Percentiles rank a stretch among this genome's conserved stretches.
Conservation (phyloP, 305 asterid genomes). For the Fraxinus paxiana region DNA sequence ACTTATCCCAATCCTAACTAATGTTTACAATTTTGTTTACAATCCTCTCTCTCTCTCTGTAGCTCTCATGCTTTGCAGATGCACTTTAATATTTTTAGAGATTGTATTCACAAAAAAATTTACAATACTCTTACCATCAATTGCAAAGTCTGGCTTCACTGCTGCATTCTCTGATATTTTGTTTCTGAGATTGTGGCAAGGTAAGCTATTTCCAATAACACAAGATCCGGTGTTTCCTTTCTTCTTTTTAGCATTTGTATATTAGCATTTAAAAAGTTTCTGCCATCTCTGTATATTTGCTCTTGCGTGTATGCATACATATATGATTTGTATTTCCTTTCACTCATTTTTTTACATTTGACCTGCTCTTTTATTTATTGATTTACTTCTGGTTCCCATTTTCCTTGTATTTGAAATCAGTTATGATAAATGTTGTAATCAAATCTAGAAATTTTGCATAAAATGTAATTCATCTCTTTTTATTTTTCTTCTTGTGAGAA, state of each 20-base stretch:
- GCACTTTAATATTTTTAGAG: conserved; percentile 43
- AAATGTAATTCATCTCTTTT: neutral
- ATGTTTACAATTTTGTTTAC: conserved; percentile 19
- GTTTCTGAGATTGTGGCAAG: conserved; percentile 41
- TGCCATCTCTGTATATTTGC: neutral
- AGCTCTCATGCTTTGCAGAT: conserved; percentile 57
- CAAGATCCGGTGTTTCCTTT: neutral
- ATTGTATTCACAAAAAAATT: conserved; percentile 49
- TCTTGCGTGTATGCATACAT: neutral
- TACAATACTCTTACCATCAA: conserved; percentile 47
- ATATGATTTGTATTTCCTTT: neutral
- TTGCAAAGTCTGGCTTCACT: conserved; percentile 68
- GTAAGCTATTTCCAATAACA: conserved; percentile 16
- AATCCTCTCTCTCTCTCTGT: conserved; percentile 24
- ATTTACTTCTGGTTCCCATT: neutral
- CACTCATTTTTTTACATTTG: neutral
- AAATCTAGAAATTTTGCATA: neutral
- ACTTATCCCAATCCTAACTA: neutral
- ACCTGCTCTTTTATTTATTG: neutral
- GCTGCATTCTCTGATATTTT: conserved; percentile 73
- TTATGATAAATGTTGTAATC: neutral
- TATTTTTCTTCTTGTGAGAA: neutral
- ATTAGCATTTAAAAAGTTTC: neutral
- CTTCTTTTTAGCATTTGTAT: neutral
- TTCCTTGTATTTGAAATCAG: neutral